These are phyloP conservation scores for Daedaleopsis nitida DNA, from an alignment of 768 basidiomycete genomes.

Conservation along the genomic window DNA sequence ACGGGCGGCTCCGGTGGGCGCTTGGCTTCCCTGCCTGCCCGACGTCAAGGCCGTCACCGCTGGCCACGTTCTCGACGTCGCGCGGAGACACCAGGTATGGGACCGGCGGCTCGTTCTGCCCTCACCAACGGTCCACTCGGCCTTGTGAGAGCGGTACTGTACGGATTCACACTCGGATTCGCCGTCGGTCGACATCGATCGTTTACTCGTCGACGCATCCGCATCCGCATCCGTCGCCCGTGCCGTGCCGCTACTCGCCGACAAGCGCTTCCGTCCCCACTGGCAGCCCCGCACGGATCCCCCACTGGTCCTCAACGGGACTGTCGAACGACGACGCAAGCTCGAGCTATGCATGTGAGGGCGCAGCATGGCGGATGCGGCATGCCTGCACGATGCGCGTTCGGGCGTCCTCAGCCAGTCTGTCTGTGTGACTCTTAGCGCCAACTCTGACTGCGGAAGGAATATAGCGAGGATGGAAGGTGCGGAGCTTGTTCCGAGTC, in stretches of 20 bases:
- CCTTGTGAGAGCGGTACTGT: not conserved
- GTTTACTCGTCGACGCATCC: not conserved
- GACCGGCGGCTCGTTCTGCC: not conserved
- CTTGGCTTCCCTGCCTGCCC: slow-evolving; percentile 13
- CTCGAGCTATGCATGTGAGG: too few species aligned
- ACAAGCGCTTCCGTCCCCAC: not conserved
- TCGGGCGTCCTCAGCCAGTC: too few species aligned
- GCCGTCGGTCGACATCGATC: not conserved
- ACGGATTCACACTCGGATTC: not conserved
- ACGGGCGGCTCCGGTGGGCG: slow-evolving; percentile 2
- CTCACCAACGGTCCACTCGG: not conserved
- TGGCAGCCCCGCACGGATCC: not conserved
- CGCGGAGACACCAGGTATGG: slow-evolving; percentile 11
- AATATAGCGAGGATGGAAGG: too few species aligned
- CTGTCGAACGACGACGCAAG: too few species aligned
- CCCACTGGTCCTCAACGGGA: too few species aligned
- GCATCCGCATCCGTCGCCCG: not conserved
- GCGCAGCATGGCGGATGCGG: too few species aligned
- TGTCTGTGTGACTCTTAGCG: too few species aligned
- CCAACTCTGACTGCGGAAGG: too few species aligned
- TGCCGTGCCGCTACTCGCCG: slow-evolving; percentile 1
- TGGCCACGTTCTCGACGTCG: not conserved
- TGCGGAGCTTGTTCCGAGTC: too few species aligned
- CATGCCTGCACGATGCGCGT: too few species aligned
- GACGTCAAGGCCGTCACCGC: slow-evolving; percentile 3